These are phyloP conservation scores for Wickerhamomyces alni DNA, from an alignment of 805 yeast species.

Conservation along the genomic window DNA sequence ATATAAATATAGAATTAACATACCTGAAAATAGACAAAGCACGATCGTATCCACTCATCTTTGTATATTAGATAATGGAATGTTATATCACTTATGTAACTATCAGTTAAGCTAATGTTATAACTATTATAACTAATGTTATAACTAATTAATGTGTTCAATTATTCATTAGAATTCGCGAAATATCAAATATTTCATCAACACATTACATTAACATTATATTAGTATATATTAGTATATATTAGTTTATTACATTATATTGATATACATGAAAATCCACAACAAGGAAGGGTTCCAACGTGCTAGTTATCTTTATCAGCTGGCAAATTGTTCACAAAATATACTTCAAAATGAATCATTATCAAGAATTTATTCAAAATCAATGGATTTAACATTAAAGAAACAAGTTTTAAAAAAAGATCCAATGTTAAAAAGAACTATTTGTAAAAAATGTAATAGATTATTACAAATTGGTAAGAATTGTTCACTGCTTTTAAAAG, in stretches of 20 bases:
- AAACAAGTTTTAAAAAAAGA: constrained; percentile 60
- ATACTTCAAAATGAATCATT: constrained; percentile 30
- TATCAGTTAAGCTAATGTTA: no score
- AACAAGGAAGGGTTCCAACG: constrained; percentile 55
- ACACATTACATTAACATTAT: no score
- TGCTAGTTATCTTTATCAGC: constrained; percentile 53
- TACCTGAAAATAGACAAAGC: constrained; percentile 95
- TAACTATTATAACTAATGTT: no score
- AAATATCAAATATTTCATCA: no score
- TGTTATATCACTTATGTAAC: no score
- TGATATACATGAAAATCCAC: constrained; percentile 16
- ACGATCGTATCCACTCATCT: constrained; percentile 98
- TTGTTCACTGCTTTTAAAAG: constrained; percentile 32
- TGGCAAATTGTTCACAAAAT: constrained; percentile 33
- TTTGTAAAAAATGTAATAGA: constrained; percentile 64
- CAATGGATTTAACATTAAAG: constrained; percentile 56
- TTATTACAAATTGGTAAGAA: constrained; percentile 44
- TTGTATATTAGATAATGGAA: no score
- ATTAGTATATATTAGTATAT: no score
- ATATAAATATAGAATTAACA: constrained; percentile 26
- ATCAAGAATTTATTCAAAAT: constrained; percentile 50
- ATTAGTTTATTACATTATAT: no score
- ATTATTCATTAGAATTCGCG: no score
- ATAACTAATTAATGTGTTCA: no score
- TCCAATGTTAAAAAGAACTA: constrained; percentile 57